These are phyloP conservation scores for Xanthoparmelia taractica DNA, from an alignment of 495 filamentous ascomycete genomes.

Conservation along the genomic window DNA sequence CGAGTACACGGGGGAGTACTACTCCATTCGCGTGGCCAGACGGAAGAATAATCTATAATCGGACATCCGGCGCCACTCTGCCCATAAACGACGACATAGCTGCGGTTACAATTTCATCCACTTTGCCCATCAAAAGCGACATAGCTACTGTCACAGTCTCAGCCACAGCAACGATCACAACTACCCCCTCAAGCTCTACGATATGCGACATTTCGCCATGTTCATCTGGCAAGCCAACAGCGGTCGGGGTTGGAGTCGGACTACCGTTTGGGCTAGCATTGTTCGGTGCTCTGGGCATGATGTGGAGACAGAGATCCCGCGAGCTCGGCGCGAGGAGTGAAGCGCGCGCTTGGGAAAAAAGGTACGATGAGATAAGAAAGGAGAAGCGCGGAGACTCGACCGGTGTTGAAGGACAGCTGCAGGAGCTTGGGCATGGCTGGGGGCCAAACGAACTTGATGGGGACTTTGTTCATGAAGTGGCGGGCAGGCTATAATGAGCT, in stretches of 20 bases:
- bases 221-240: not conserved
- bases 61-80: not conserved
- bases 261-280: not conserved
- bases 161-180: not conserved
- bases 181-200: not conserved
- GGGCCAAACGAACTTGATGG: not conserved
- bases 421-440: not conserved
- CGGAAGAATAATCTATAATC: not conserved
- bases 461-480: not conserved
- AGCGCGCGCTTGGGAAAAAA: not conserved
- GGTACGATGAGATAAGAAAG: not conserved
- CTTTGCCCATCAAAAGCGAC: not conserved
- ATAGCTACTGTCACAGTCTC: not conserved
- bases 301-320: not conserved
- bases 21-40: not conserved
- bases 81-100: not conserved
- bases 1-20: not conserved
- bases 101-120: not conserved
- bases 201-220: not conserved
- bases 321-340: not conserved
- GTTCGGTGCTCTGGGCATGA: not conserved
- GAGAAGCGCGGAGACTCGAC: not conserved
- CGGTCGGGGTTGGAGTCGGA: not conserved
- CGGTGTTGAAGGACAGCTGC: not conserved
- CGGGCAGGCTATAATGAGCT: not conserved